phyloP scores from a whole-genome alignment of 345 rosid genomes.

The Aegle marmelos region DNA sequence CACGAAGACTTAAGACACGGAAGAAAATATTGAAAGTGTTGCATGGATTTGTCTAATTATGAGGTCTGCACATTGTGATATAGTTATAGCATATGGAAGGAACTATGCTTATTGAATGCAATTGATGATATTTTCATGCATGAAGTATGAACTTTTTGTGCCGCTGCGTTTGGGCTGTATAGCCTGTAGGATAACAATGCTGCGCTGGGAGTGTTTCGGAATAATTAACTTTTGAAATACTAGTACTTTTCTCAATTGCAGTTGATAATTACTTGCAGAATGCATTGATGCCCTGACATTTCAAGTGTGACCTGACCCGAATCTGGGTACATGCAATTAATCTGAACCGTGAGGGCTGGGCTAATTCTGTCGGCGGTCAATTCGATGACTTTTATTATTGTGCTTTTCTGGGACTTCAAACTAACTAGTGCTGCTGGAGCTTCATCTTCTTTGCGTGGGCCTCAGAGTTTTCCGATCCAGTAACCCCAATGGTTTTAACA shows the following conservation, averaged over 20 bases:
- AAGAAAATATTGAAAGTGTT: neutral
- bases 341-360: neutral
- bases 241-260: neutral
- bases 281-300: neutral
- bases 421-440: too few relatives aligned
- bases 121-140: neutral
- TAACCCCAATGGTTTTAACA: neutral
- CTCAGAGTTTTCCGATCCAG: too few relatives aligned
- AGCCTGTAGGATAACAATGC: neutral
- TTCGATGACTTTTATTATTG: neutral
- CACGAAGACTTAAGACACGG: neutral
- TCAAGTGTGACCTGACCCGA: neutral
- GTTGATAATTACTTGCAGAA: too few relatives aligned
- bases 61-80: neutral
- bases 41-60: neutral
- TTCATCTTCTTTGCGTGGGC: too few relatives aligned
- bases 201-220: neutral
- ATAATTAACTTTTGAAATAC: neutral
- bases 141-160: neutral
- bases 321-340: neutral
- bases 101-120: neutral
- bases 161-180: too few relatives aligned
- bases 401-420: neutral
- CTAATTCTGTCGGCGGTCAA: neutral
- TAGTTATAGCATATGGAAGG: neutral